Conservation (phyloP, 2,329 filamentous ascomycete species). For the Calonectria ilicicola region DNA sequence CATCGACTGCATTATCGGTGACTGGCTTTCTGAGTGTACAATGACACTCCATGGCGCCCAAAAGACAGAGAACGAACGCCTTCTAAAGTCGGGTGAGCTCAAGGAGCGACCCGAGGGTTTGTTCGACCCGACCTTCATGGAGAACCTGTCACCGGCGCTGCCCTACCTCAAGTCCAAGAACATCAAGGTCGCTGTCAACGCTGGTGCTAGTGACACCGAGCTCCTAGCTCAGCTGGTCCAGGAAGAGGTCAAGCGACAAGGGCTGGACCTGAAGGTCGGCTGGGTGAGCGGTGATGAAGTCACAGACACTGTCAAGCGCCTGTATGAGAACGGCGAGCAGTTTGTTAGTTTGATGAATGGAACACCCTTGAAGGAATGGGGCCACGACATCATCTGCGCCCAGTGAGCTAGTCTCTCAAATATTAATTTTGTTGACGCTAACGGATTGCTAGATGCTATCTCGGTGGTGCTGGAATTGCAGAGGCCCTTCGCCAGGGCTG, state of each 20-base stretch:
- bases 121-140: constrained; percentile 51
- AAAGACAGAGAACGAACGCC: constrained; percentile 40
- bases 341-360: constrained; percentile 42
- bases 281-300: constrained; percentile 54
- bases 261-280: constrained; percentile 48
- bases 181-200: constrained; percentile 53
- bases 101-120: constrained; percentile 45
- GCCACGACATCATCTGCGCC: constrained; percentile 33
- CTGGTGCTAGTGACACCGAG: constrained; percentile 51
- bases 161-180: constrained; percentile 47
- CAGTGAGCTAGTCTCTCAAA: constrained; percentile 17
- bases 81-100: constrained; percentile 36
- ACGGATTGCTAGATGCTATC: constrained; percentile 36
- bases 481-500: constrained; percentile 53
- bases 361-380: constrained; percentile 38
- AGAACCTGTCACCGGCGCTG: constrained; percentile 42
- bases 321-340: constrained; percentile 34
- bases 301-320: constrained; percentile 37
- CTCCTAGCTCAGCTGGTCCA: constrained; percentile 41
- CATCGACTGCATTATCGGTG: constrained; percentile 46
- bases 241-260: constrained; percentile 43
- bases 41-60: constrained; percentile 47
- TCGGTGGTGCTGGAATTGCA: constrained; percentile 56
- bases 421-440: background rate
- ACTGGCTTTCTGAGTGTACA: constrained; percentile 48